Conservation (phyloP, 2,329 filamentous ascomycete genomes). For the Mycosphaerella sp. region DNA sequence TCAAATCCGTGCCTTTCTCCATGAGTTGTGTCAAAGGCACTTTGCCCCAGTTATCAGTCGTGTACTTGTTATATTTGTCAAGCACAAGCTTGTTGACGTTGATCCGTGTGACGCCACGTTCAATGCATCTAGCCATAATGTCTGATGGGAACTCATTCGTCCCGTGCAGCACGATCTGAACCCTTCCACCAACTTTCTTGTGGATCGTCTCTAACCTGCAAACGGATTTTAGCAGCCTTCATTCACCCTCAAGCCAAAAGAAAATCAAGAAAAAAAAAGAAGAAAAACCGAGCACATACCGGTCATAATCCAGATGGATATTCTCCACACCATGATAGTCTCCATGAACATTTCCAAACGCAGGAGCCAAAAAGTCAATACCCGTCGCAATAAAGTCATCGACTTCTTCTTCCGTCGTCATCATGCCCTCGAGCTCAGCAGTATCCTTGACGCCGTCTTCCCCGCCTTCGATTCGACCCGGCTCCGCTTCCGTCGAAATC, state of each 20-base stretch:
- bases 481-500: constrained; percentile 65
- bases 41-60: constrained; percentile 44
- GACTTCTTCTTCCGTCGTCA: constrained; percentile 64
- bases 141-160: constrained; percentile 52
- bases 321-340: constrained; percentile 65
- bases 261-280: too few species aligned
- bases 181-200: constrained; percentile 42
- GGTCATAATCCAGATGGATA: constrained; percentile 53
- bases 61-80: constrained; percentile 44
- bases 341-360: constrained; percentile 71
- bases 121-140: constrained; percentile 50
- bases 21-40: constrained; percentile 49
- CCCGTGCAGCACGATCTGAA: constrained; percentile 52
- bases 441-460: constrained; percentile 66
- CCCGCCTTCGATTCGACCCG: constrained; percentile 63
- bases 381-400: constrained; percentile 64
- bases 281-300: constrained; percentile 20
- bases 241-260: too few species aligned
- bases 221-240: not conserved
- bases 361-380: constrained; percentile 67
- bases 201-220: constrained; percentile 42
- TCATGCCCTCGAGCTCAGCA: constrained; percentile 53
- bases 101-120: constrained; percentile 50
- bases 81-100: constrained; percentile 56
- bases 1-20: constrained; percentile 49